A percentile compares a stretch with the other conserved stretches of the same genome.
phyloP scores from a whole-genome alignment of 2,329 filamentous ascomycete genomes.

The Fusarium piperis region DNA sequence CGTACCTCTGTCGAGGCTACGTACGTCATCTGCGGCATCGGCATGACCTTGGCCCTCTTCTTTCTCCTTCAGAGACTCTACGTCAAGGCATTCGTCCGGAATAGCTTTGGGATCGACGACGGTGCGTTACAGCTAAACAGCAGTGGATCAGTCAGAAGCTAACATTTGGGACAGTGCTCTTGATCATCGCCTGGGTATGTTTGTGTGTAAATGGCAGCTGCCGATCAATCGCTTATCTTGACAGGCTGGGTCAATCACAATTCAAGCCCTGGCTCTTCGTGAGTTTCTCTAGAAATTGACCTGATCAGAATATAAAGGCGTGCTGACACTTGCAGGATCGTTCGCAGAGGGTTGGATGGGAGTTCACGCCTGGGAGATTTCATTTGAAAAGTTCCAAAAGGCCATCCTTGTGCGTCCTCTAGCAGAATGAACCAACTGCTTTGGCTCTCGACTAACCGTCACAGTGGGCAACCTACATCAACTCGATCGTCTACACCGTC shows the following conservation, averaged over 20 bases:
- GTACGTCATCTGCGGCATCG: neutral
- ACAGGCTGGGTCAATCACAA: neutral
- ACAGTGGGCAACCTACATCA: neutral
- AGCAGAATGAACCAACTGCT: neutral
- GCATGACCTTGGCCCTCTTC: neutral
- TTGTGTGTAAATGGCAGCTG: neutral
- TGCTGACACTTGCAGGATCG: neutral
- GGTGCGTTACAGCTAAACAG: neutral
- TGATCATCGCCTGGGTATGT: neutral
- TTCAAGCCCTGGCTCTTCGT: neutral
- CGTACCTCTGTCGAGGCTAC: neutral
- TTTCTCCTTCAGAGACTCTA: neutral
- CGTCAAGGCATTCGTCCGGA: neutral
- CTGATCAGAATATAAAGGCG: neutral
- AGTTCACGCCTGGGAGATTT: neutral
- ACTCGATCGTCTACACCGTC: neutral
- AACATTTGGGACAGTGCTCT: neutral
- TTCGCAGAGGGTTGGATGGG: neutral
- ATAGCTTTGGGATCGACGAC: neutral
- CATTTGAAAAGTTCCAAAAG: neutral
- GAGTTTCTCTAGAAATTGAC: neutral
- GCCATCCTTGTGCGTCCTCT: neutral
- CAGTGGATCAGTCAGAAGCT: neutral
- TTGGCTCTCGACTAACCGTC: neutral
- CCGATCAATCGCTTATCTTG: neutral